Conservation (phyloP, 768 basidiomycete genomes). For the Chalciporus pseudorubinellus region DNA sequence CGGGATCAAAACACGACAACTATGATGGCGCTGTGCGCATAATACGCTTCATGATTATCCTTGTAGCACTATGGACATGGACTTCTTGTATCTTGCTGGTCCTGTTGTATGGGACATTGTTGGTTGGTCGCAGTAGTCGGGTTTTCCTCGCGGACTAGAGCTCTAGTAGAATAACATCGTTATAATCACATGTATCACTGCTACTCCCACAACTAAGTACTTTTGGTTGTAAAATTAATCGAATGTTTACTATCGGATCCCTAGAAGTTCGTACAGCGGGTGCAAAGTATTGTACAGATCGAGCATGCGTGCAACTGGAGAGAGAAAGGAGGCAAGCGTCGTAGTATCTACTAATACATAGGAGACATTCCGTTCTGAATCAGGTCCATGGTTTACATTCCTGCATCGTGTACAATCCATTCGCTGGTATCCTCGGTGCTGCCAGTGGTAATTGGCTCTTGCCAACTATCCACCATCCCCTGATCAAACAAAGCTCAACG, state of each 20-base stretch:
- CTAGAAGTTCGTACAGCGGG: background rate
- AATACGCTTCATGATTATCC: background rate
- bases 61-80: conserved; percentile 5
- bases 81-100: background rate
- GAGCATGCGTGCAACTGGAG: background rate
- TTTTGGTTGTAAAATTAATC: background rate
- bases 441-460: background rate
- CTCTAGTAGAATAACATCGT: background rate
- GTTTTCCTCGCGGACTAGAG: background rate
- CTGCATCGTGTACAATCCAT: background rate
- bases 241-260: background rate
- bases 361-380: background rate
- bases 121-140: background rate
- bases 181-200: conserved; percentile 14
- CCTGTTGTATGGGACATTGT: conserved; percentile 9
- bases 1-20: conserved; percentile 12
- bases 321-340: background rate
- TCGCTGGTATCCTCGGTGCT: conserved; percentile 1
- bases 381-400: background rate
- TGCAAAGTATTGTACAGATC: background rate
- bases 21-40: conserved; percentile 18
- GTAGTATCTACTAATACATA: no score
- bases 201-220: background rate
- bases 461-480: conserved; percentile 7
- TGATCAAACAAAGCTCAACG: background rate